Evolutionary conservation across 192 early-diverging fungal species (phyloP).

Genomic region (Dimargaris verticillata): DNA sequence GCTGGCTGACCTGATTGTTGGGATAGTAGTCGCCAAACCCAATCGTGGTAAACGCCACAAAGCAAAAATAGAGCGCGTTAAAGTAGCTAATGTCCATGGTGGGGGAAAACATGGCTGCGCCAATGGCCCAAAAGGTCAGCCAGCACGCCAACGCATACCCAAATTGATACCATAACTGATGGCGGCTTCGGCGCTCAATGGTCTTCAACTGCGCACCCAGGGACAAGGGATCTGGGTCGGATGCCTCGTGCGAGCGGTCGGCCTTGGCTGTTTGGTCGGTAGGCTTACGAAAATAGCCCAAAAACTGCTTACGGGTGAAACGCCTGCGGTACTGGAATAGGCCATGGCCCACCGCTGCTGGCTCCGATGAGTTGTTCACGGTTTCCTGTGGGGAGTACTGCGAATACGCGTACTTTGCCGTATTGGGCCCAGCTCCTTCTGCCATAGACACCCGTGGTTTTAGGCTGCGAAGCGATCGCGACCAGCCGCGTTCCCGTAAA

Average conservation of each 20-base stretch:
- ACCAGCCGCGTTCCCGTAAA: no score
- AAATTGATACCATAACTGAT: neutral
- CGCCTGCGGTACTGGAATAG: no score
- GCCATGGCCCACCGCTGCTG: no score
- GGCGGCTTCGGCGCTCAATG: neutral
- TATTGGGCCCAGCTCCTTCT: no score
- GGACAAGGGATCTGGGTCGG: neutral
- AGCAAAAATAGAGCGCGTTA: constrained; percentile 30
- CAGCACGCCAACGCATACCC: constrained; percentile 16
- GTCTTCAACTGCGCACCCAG: neutral
- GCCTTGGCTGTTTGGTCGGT: neutral
- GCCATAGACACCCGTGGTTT: no score
- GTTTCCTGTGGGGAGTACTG: neutral
- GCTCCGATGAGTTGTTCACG: neutral
- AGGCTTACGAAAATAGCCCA: neutral
- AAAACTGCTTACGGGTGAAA: neutral
- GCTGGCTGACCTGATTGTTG: constrained; percentile 18
- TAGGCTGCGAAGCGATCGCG: no score
- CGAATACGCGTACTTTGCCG: no score
- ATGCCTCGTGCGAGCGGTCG: neutral
- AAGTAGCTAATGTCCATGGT: constrained; percentile 20
- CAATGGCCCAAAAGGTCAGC: constrained; percentile 23
- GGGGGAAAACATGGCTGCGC: constrained; percentile 22
- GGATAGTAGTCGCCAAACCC: constrained; percentile 29
- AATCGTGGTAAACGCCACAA: constrained; percentile 31